A percentile compares a stretch with the other conserved stretches of the same genome.
Evolutionary conservation across 1,284 basidiomycete species (phyloP).

Genomic region (Dichomitus squalens): DNA sequence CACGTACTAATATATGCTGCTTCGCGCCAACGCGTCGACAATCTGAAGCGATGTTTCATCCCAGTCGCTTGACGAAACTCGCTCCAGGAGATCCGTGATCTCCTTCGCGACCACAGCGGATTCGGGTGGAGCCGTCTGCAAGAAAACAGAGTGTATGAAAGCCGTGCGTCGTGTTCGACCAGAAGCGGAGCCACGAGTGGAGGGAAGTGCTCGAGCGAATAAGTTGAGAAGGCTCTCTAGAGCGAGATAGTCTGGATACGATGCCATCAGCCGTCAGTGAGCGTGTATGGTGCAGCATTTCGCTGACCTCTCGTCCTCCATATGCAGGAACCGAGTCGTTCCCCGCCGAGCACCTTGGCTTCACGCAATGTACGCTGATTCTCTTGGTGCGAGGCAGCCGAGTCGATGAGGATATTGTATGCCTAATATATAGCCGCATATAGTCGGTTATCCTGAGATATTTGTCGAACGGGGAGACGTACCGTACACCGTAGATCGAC

Average conservation of each 20-base stretch:
- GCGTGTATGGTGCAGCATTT: background rate
- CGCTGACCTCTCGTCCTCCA: constrained; percentile 35
- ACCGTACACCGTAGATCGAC: constrained; percentile 35
- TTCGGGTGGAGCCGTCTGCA: constrained; percentile 22
- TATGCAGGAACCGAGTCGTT: constrained; percentile 34
- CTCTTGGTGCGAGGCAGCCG: constrained; percentile 27
- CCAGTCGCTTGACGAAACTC: constrained; percentile 50
- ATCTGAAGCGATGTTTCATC: constrained; percentile 51
- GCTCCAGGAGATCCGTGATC: constrained; percentile 46
- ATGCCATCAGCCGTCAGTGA: background rate
- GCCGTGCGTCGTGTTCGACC: constrained; percentile 41
- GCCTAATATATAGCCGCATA: constrained; percentile 26
- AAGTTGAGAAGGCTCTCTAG: constrained; percentile 59
- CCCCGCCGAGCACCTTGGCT: constrained; percentile 29
- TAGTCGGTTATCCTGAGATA: background rate
- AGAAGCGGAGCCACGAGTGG: constrained; percentile 35
- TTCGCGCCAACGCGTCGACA: constrained; percentile 47
- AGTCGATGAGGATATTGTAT: constrained; percentile 36
- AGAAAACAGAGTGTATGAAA: constrained; percentile 57
- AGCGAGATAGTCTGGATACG: constrained; percentile 51
- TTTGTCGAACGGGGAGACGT: constrained; percentile 3
- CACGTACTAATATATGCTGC: constrained; percentile 52
- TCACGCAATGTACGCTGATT: constrained; percentile 36
- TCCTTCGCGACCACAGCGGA: constrained; percentile 30
- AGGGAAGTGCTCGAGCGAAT: constrained; percentile 57